Percentiles rank a stretch among this genome's conserved stretches.
Conservation (phyloP, 73 alveolate species). For the Tetrahymena thermophila region DNA sequence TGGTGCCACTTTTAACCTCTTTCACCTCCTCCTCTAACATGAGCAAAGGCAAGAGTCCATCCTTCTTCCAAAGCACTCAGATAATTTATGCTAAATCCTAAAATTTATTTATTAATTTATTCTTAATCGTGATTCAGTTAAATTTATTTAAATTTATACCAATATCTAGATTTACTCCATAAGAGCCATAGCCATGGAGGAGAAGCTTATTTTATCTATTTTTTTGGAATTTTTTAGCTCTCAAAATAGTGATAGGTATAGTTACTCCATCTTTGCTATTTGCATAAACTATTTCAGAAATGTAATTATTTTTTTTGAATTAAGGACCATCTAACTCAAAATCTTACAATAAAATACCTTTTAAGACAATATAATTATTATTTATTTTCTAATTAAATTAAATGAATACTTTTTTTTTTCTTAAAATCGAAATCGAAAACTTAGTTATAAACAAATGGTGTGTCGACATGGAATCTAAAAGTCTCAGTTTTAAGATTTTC, state of each 20-base stretch:
- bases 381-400: background rate
- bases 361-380: background rate
- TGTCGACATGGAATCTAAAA: slow-evolving; percentile 50
- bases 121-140: background rate
- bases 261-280: slow-evolving; percentile 73
- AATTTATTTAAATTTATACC: background rate
- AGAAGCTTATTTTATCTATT: slow-evolving; percentile 44
- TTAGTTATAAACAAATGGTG: slow-evolving; percentile 64
- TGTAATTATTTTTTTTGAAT: slow-evolving; percentile 49
- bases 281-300: slow-evolving; percentile 51
- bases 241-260: slow-evolving; percentile 66
- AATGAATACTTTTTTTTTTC: slow-evolving; percentile 1
- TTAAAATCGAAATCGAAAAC: slow-evolving; percentile 48
- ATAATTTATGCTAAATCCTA: slow-evolving; percentile 58
- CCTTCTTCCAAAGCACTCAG: slow-evolving; percentile 75
- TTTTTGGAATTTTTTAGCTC: slow-evolving; percentile 24
- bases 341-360: slow-evolving; percentile 22
- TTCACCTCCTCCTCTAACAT: slow-evolving; percentile 89
- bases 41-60: slow-evolving; percentile 80
- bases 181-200: slow-evolving; percentile 75
- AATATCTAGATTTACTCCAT: slow-evolving; percentile 50
- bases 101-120: background rate
- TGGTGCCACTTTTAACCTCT: slow-evolving; percentile 81
- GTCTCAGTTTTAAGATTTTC: slow-evolving; percentile 45
- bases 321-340: slow-evolving; percentile 58